A percentile compares a stretch with the other conserved stretches of the same genome.
These are phyloP conservation scores for Auriscalpium microsporum DNA, from an alignment of 768 basidiomycete genomes.

Conservation along the genomic window DNA sequence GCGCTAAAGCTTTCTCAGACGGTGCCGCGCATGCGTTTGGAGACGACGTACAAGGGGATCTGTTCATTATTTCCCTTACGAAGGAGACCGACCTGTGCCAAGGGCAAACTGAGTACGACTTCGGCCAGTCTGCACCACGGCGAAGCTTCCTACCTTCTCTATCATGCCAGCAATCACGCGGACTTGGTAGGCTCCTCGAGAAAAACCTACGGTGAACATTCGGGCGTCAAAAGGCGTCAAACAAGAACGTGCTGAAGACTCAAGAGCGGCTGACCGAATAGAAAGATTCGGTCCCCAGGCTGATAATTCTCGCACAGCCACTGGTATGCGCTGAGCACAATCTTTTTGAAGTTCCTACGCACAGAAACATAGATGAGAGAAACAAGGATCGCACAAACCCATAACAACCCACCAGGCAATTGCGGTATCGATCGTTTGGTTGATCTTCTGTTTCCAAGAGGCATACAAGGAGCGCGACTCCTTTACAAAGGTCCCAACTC, in stretches of 20 bases:
- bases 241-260: too few relatives aligned
- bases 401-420: slow-evolving; percentile 27
- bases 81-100: slow-evolving; percentile 31
- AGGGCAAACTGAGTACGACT: neutral
- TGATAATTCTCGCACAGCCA: slow-evolving; percentile 33
- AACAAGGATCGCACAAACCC: neutral
- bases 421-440: slow-evolving; percentile 25
- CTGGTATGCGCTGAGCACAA: slow-evolving; percentile 28
- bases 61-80: slow-evolving; percentile 32
- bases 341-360: slow-evolving; percentile 27
- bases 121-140: neutral
- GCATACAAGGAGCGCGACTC: too few relatives aligned
- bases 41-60: slow-evolving; percentile 27
- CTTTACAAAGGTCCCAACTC: slow-evolving; percentile 29
- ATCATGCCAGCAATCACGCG: slow-evolving; percentile 37
- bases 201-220: slow-evolving; percentile 26
- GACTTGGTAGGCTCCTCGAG: slow-evolving; percentile 38
- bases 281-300: slow-evolving; percentile 30
- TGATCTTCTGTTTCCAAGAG: too few relatives aligned
- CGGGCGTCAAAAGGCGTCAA: neutral
- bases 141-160: slow-evolving; percentile 19
- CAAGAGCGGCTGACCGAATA: slow-evolving; percentile 30
- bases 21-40: neutral
- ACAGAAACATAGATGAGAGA: too few relatives aligned
- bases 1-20: slow-evolving; percentile 21